Percentiles rank a stretch among this genome's conserved stretches.
phyloP scores from a whole-genome alignment of 2,329 filamentous ascomycete species.

The Fusarium pseudocircinatum region DNA sequence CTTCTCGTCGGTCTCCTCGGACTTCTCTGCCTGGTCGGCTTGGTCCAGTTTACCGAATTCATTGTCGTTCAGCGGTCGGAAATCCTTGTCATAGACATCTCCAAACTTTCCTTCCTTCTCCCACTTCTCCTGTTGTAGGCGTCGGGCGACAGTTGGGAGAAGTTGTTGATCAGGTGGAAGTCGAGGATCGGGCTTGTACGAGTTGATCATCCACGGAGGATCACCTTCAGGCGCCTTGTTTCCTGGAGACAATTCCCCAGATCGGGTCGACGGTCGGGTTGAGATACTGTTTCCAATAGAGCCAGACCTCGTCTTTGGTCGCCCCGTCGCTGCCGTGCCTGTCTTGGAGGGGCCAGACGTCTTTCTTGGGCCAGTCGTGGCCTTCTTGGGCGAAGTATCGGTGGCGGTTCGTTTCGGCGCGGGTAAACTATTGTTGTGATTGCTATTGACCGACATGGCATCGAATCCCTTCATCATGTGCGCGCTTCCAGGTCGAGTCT shows the following conservation, averaged over 20 bases:
- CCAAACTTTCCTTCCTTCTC: slow-evolving; percentile 90
- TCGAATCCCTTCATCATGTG: slow-evolving; percentile 61
- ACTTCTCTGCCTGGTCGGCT: slow-evolving; percentile 53
- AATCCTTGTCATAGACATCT: slow-evolving; percentile 85
- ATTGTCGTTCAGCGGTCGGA: slow-evolving; percentile 81
- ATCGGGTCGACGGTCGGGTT: slow-evolving; percentile 70
- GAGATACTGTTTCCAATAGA: slow-evolving; percentile 56
- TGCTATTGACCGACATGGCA: slow-evolving; percentile 29
- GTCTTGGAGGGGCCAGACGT: slow-evolving; percentile 55
- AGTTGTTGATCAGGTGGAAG: slow-evolving; percentile 95
- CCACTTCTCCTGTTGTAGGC: slow-evolving; percentile 94
- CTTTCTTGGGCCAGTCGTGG: slow-evolving; percentile 53
- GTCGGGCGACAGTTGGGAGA: slow-evolving; percentile 89
- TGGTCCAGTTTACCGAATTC: slow-evolving; percentile 59
- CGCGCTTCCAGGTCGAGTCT: slow-evolving; percentile 74
- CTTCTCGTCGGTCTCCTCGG: slow-evolving; percentile 22
- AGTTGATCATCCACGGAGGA: slow-evolving; percentile 91
- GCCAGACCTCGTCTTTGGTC: slow-evolving; percentile 71
- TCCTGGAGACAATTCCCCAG: slow-evolving; percentile 61
- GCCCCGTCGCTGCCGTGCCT: slow-evolving; percentile 52
- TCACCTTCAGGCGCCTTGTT: slow-evolving; percentile 87
- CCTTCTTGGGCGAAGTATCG: slow-evolving; percentile 67
- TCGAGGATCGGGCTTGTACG: slow-evolving; percentile 95
- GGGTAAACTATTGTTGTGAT: slow-evolving; percentile 29
- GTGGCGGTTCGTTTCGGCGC: slow-evolving; percentile 54